Evolutionary conservation across 768 basidiomycete genomes (phyloP), one percentile per base, ranked within the genome.

Genomic region (Suillus hirtellus): DNA sequence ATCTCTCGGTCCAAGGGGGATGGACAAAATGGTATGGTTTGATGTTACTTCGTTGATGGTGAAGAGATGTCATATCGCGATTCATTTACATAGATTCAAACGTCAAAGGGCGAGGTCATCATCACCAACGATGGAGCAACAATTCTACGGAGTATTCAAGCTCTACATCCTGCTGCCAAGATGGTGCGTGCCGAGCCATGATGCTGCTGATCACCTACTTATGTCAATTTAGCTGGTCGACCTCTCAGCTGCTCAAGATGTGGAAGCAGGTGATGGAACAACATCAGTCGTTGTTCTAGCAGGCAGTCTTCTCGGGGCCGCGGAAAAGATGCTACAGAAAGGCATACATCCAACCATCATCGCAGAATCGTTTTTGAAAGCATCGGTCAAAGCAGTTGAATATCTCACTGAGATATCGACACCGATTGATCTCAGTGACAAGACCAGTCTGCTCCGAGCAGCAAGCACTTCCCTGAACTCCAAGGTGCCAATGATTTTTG

Each of bases 121-220:
- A 93, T 99, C 69, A 99, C 97, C 10, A 99, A 99, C 75, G 97
- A 99, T 77, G 97, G 97, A 21, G 97, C 97, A 8, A 99, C 97
- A 12, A 99, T 99, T 68, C 80, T 99, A 61, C 93, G 94, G 74
- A 95, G 89, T 67, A 92, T 98, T 69, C 95, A 96, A 69, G 97
- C 96, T 21, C 78, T 99, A 59, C 97, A 99, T 77, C 97, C 97
- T 47, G 96, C 97, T 44, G 97, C 97, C 35, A 94, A 96, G 79
- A 99, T 99, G 97, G 96, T 88, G 24, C 40, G 52, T 6, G 17
- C 11, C 24, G 11, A 42, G 40, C 4, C 37, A n/a, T 49, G 24
- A 35, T 44, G 31, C 42, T 50, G 14, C 27, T 42, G 35, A 42
- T 63, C 68, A 50, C 66, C 49, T 15, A 1, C 61, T 53, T 21